Conservation (phyloP, 352 stramenopile genomes). For the Halophytophthora batemanensis region DNA sequence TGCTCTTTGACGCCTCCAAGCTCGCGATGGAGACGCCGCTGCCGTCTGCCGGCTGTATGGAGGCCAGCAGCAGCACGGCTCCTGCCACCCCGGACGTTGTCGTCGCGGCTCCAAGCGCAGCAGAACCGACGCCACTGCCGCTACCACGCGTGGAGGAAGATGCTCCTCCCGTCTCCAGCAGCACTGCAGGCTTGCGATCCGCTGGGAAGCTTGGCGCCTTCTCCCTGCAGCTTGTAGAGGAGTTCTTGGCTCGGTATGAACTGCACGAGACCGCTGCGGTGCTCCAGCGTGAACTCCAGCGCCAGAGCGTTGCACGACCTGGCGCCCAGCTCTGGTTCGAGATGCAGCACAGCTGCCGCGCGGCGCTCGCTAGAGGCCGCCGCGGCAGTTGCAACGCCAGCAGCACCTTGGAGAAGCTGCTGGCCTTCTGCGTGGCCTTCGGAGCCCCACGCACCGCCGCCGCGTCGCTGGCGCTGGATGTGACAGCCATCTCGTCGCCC, state of each 20-base stretch:
- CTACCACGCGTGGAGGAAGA: constrained; percentile 10
- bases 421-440: constrained; percentile 42
- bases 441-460: constrained; percentile 15
- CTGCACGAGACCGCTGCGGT: constrained; percentile 27
- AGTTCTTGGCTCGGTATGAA: constrained; percentile 47
- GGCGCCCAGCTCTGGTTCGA: constrained; percentile 50
- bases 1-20: too few species aligned
- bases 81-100: too few species aligned
- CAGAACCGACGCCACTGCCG: background rate
- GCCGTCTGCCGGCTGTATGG: too few species aligned
- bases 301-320: constrained; percentile 19
- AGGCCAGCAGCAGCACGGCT: too few species aligned
- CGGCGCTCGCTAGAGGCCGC: constrained; percentile 22
- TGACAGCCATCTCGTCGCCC: constrained; percentile 20
- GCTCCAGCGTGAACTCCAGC: constrained; percentile 42
- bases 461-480: constrained; percentile 36
- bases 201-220: constrained; percentile 35
- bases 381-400: background rate
- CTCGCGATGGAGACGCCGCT: too few species aligned
- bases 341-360: constrained; percentile 50
- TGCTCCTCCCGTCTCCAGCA: constrained; percentile 9
- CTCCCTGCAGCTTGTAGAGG: constrained; percentile 50
- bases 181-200: background rate
- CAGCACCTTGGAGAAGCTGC: constrained; percentile 47
- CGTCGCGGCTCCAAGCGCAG: too few species aligned